Conservation (phyloP, 768 basidiomycete species). For the Austroboletus eburneus region DNA sequence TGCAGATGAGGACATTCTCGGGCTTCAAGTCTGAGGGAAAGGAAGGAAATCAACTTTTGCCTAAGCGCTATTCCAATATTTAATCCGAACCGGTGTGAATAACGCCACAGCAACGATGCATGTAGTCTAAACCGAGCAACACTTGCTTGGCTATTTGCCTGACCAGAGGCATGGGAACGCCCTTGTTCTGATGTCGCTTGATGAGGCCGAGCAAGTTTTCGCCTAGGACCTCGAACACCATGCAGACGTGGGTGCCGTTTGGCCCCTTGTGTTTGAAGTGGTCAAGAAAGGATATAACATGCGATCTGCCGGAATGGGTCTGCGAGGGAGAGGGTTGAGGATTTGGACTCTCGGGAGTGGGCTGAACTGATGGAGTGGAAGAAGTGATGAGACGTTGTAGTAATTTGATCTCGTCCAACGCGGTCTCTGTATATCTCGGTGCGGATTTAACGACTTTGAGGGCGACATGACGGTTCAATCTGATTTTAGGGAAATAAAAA, state of each 20-base stretch:
- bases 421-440: slow-evolving; percentile 94
- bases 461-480: slow-evolving; percentile 93
- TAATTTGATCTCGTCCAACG: slow-evolving; percentile 97
- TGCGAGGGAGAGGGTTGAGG: slow-evolving; percentile 53
- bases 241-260: slow-evolving; percentile 96
- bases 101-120: slow-evolving; percentile 95
- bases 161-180: slow-evolving; percentile 89
- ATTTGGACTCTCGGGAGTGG: slow-evolving; percentile 46
- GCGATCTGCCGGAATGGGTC: slow-evolving; percentile 83
- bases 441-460: slow-evolving; percentile 99
- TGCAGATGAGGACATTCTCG: slow-evolving; percentile 95
- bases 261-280: slow-evolving; percentile 96
- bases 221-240: slow-evolving; percentile 98
- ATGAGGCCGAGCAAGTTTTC: slow-evolving; percentile 95
- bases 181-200: slow-evolving; percentile 97
- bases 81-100: slow-evolving; percentile 77
- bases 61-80: not conserved
- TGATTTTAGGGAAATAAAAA: slow-evolving; percentile 33
- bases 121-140: slow-evolving; percentile 92
- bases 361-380: slow-evolving; percentile 49
- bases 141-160: slow-evolving; percentile 98
- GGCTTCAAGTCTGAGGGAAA: slow-evolving; percentile 77
- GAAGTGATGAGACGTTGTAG: slow-evolving; percentile 93
- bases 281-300: slow-evolving; percentile 97
- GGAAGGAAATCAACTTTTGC: slow-evolving; percentile 7